Evolutionary conservation across 768 basidiomycete species (phyloP).

Genomic region (Pholiota conissans): DNA sequence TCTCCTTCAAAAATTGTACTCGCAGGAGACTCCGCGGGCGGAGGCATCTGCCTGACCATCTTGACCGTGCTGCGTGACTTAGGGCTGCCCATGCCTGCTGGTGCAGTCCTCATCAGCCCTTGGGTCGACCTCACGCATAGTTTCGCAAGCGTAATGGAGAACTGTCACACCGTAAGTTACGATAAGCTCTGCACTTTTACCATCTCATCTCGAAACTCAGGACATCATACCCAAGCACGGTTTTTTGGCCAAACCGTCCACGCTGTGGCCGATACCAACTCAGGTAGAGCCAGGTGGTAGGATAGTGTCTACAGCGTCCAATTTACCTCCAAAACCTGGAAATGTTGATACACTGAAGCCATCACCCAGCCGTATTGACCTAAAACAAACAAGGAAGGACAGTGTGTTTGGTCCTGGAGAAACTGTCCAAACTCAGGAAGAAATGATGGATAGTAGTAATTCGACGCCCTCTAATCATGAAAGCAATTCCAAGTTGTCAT

Average conservation of each 20-base stretch:
- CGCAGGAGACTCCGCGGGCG: conserved; percentile 82
- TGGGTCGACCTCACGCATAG: conserved; percentile 88
- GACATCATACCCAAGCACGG: conserved; percentile 69
- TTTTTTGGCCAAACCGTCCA: conserved; percentile 59
- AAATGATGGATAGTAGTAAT: conserved; percentile 25
- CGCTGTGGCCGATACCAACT: conserved; percentile 55
- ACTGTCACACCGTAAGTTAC: conserved; percentile 54
- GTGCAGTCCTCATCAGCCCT: conserved; percentile 76
- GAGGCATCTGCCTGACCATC: conserved; percentile 58
- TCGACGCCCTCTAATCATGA: not conserved
- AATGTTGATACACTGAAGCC: conserved; percentile 49
- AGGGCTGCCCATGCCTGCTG: conserved; percentile 69
- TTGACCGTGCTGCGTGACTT: conserved; percentile 70
- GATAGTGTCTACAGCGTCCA: conserved; percentile 34
- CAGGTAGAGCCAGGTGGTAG: conserved; percentile 32
- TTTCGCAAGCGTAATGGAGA: conserved; percentile 73
- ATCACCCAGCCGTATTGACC: conserved; percentile 22
- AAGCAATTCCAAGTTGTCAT: not conserved
- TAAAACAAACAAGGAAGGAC: conserved; percentile 17
- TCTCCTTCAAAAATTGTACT: conserved; percentile 69
- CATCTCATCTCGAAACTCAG: no score
- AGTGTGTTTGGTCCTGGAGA: conserved; percentile 14
- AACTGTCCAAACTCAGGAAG: conserved; percentile 27
- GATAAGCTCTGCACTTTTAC: no score
- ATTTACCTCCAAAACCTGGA: conserved; percentile 48